Conservation (phyloP, 768 basidiomycete species). For the Hypholoma fasciculare region DNA sequence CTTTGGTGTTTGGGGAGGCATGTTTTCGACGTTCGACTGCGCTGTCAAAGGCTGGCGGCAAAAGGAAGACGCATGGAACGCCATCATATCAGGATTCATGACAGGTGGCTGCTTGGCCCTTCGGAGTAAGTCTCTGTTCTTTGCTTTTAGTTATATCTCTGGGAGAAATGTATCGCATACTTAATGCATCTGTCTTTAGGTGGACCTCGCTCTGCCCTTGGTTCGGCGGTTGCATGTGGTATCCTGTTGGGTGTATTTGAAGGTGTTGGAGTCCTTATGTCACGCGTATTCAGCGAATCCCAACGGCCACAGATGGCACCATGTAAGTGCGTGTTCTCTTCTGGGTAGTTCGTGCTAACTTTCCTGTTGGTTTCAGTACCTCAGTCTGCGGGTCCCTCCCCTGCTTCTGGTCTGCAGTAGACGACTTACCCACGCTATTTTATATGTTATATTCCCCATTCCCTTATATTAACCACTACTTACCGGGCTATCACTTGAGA, state of each 20-base stretch:
- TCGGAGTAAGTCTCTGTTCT: constrained; percentile 68
- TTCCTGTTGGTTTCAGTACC: constrained; percentile 47
- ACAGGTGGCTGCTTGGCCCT: constrained; percentile 95
- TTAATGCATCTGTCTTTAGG: constrained; percentile 44
- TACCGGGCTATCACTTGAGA: neutral
- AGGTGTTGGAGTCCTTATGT: constrained; percentile 92
- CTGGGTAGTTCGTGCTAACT: neutral
- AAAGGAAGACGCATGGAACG: constrained; percentile 99
- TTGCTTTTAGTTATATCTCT: neutral
- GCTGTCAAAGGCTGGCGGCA: constrained; percentile 96
- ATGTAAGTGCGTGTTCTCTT: constrained; percentile 46
- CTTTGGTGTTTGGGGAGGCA: constrained; percentile 94
- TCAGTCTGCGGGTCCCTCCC: constrained; percentile 40
- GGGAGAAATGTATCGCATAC: neutral
- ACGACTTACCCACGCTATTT: constrained; percentile 33
- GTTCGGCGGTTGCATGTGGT: constrained; percentile 94
- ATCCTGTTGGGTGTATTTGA: constrained; percentile 94
- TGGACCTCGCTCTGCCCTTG: constrained; percentile 88
- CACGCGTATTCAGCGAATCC: constrained; percentile 84
- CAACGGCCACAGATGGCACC: constrained; percentile 80
- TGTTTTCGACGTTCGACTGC: constrained; percentile 99
- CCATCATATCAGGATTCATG: constrained; percentile 97
- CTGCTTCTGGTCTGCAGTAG: constrained; percentile 50
- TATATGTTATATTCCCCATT: constrained; percentile 19
- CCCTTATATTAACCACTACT: constrained; percentile 13